Conservation (phyloP, 179 eudicot genomes). For the Patellifolia procumbens region DNA sequence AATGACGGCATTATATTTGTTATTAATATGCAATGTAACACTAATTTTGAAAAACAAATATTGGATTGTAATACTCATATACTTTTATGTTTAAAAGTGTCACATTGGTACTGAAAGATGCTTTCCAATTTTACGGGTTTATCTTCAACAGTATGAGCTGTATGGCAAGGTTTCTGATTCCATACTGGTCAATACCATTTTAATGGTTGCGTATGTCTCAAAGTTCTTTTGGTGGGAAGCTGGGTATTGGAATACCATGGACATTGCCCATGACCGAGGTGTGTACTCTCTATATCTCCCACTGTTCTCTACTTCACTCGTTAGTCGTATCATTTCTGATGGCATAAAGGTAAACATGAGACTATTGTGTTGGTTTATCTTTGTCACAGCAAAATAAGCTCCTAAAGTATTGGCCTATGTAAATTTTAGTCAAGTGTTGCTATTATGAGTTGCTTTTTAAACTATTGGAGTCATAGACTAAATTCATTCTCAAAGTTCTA, state of each 20-base stretch:
- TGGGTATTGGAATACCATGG: conserved; percentile 99
- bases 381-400: not conserved
- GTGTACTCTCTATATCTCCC: conserved; percentile 16
- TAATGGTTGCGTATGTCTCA: conserved; percentile 87
- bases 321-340: not conserved
- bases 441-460: not conserved
- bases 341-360: not conserved
- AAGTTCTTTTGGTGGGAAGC: conserved; percentile 99
- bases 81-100: not conserved
- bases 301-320: not conserved
- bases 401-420: not conserved
- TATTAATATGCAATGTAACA: too few relatives aligned
- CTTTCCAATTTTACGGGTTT: not conserved
- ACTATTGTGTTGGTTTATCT: not conserved
- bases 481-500: not conserved
- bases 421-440: not conserved
- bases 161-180: conserved; percentile 85
- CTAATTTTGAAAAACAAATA: not conserved
- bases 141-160: conserved; percentile 63
- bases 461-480: not conserved
- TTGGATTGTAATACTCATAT: not conserved
- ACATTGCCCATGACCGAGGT: conserved; percentile 99
- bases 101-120: conserved; percentile 13
- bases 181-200: conserved; percentile 78
- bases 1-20: too few relatives aligned